A percentile compares a stretch with the other conserved stretches of the same genome.
Evolutionary conservation across 352 stramenopile genomes (phyloP).

Genomic region (Globisporangium middletonii): DNA sequence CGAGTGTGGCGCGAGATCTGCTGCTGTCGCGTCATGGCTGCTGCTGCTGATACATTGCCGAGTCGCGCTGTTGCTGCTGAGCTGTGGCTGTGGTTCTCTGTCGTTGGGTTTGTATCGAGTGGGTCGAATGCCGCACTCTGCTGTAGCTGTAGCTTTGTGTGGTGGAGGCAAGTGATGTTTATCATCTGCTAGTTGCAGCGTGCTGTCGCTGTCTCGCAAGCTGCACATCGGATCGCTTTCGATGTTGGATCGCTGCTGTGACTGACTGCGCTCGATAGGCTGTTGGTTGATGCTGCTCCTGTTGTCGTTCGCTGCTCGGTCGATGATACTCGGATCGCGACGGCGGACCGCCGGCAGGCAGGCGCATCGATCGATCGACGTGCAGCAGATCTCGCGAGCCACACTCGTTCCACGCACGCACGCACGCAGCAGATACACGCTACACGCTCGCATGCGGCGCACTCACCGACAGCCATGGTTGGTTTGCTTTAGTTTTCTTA

Average conservation of each 20-base stretch:
- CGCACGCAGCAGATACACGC: slow-evolving; percentile 1
- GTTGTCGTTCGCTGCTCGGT: neutral
- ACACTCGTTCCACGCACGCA: neutral
- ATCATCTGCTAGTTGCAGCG: neutral
- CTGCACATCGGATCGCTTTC: neutral
- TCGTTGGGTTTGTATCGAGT: no score
- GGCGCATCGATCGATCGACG: no score
- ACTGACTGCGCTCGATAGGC: neutral
- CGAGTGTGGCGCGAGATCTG: neutral
- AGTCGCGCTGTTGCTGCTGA: no score
- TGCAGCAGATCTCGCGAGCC: neutral
- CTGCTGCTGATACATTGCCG: no score
- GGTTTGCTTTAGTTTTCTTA: slow-evolving; percentile 76
- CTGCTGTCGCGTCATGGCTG: no score
- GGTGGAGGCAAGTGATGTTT: no score
- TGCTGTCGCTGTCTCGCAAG: neutral
- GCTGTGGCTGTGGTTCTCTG: no score
- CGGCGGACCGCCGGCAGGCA: neutral
- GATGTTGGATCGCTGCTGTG: neutral
- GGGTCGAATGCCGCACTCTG: no score
- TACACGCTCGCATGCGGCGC: neutral
- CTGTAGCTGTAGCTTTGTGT: no score
- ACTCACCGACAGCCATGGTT: slow-evolving; percentile 86
- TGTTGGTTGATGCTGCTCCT: neutral
- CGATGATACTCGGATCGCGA: neutral